Evolutionary conservation across 2,329 filamentous ascomycete genomes (phyloP).

Genomic region (Biscogniauxia mediterranea): DNA sequence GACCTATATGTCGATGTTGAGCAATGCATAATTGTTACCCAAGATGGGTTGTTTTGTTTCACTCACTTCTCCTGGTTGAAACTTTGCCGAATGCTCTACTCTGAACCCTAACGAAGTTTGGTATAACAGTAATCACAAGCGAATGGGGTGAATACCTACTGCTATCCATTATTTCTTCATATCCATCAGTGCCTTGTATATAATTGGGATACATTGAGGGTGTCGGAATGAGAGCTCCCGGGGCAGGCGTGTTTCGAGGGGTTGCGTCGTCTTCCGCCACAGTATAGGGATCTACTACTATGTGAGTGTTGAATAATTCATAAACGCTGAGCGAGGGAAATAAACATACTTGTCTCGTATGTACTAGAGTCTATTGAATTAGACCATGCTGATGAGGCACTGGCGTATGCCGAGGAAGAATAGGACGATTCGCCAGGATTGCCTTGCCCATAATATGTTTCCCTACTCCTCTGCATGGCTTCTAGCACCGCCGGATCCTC

Average conservation of each 20-base stretch:
- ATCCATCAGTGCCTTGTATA: constrained; percentile 27
- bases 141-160: constrained; percentile 16
- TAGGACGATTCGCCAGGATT: constrained; percentile 20
- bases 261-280: constrained; percentile 17
- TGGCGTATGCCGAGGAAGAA: constrained; percentile 15
- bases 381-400: constrained; percentile 16
- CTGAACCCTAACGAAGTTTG: constrained; percentile 26
- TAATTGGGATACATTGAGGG: constrained; percentile 12
- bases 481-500: constrained; percentile 22
- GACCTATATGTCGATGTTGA: constrained; percentile 37
- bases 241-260: constrained; percentile 17
- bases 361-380: constrained; percentile 21
- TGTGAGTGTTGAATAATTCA: constrained; percentile 5
- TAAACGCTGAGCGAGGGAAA: neutral
- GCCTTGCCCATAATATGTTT: constrained; percentile 19
- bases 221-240: constrained; percentile 5
- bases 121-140: constrained; percentile 6
- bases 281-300: constrained; percentile 14
- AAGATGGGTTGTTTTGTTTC: neutral
- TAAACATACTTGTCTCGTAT: constrained; percentile 23
- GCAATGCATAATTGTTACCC: neutral
- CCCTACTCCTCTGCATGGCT: constrained; percentile 21
- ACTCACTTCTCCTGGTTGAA: constrained; percentile 31
- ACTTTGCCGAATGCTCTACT: constrained; percentile 27
- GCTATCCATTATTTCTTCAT: constrained; percentile 21